phyloP scores from a whole-genome alignment of 164 flowering plant genomes.

The Piper betle region DNA sequence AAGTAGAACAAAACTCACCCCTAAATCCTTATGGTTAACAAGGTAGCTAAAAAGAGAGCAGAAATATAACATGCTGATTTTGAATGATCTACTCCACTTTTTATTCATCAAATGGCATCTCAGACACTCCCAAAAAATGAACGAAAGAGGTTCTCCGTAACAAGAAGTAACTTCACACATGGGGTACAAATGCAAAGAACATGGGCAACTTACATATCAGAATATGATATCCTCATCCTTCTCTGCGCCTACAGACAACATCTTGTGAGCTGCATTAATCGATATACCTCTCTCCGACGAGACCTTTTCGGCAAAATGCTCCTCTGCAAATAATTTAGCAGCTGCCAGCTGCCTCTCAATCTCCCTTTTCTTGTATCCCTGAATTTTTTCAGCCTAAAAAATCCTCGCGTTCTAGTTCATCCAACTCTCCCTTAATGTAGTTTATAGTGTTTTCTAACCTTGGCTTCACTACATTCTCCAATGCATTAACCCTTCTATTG shows the following conservation, averaged over 20 bases:
- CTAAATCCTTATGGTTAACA: too few relatives aligned
- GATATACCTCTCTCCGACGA: slow-evolving; percentile 60
- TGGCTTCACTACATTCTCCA: slow-evolving; percentile 94
- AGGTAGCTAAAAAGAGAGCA: too few relatives aligned
- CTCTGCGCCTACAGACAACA: slow-evolving; percentile 31
- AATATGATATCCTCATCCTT: slow-evolving; percentile 82
- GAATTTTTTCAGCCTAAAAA: slow-evolving; percentile 93
- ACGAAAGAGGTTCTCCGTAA: slow-evolving; percentile 1
- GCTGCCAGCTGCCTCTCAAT: slow-evolving; percentile 50
- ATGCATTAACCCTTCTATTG: slow-evolving; percentile 86
- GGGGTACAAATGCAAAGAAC: neutral
- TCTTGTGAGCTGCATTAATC: slow-evolving; percentile 40
- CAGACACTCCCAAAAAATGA: neutral
- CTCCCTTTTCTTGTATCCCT: slow-evolving; percentile 85
- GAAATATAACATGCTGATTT: too few relatives aligned
- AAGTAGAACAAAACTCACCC: too few relatives aligned
- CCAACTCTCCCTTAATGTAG: slow-evolving; percentile 85
- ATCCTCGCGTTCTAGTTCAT: slow-evolving; percentile 95
- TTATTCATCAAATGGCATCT: too few relatives aligned
- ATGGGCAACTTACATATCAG: slow-evolving; percentile 15
- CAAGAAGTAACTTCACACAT: neutral
- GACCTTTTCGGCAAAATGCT: slow-evolving; percentile 50
- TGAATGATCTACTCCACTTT: too few relatives aligned
- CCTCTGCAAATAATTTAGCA: slow-evolving; percentile 53
- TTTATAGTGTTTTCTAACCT: slow-evolving; percentile 75